A percentile compares a stretch with the other conserved stretches of the same genome.
phyloP scores from a whole-genome alignment of 2,329 filamentous ascomycete genomes.

The Botrytis aclada region DNA sequence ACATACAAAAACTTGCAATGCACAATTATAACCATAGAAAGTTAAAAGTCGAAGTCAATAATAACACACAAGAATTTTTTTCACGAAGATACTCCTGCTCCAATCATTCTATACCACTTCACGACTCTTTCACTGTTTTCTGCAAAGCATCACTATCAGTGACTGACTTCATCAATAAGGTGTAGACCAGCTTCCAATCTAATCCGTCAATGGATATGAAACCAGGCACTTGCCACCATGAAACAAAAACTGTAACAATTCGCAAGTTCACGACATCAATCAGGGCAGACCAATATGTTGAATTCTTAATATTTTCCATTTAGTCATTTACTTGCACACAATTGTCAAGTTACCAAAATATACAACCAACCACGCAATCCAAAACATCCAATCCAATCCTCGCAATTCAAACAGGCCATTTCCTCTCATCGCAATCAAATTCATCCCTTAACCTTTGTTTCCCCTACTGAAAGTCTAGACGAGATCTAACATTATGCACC shows the following conservation, averaged over 20 bases:
- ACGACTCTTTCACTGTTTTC: neutral
- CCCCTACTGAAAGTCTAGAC: neutral
- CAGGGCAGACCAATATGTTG: neutral
- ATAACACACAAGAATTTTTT: neutral
- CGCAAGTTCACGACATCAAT: neutral
- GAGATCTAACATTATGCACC: constrained; percentile 11
- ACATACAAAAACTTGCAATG: neutral
- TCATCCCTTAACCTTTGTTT: neutral
- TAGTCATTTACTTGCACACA: neutral
- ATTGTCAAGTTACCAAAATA: constrained; percentile 3
- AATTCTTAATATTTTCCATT: constrained; percentile 1
- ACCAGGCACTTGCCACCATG: neutral
- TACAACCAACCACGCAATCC: constrained; percentile 8
- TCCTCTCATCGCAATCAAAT: neutral
- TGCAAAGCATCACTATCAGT: neutral
- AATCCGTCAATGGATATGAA: neutral
- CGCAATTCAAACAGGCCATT: neutral
- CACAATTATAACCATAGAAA: neutral
- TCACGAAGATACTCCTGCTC: neutral
- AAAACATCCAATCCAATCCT: constrained; percentile 5
- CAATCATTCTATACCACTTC: neutral
- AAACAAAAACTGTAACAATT: neutral
- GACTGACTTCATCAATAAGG: neutral
- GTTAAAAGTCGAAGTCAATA: too few relatives aligned
- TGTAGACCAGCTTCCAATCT: neutral